Base-by-base conservation (phyloP, 495 filamentous ascomycete genomes). In the Penicillium tannophilum region DNA sequence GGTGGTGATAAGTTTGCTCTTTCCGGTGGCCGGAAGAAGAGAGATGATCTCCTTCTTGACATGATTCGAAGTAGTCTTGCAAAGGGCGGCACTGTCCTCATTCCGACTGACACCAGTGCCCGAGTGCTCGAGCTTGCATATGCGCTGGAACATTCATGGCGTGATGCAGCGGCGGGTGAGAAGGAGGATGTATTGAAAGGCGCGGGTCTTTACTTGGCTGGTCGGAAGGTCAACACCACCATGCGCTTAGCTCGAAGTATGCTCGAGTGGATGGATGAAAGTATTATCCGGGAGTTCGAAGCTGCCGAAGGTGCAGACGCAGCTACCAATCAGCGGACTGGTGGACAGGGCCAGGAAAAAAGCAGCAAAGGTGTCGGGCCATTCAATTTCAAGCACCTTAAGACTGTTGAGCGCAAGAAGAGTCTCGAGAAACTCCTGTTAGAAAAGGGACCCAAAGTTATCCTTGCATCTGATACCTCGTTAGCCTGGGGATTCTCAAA, bases 241-340 rank as follows among this genome's bases (percentile, higher is more conserved):
- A 91, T 96, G 87, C 79, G 88, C 55, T 87, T 96, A 54, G 90
- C 93, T 16, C 83, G 92, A 60, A 97, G 93, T 69, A 96, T 98
- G 92, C 75, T 98, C 54, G 94, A 99, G 70, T 99, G 94, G 94
- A 98, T 97, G 92, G 92, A 97, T 65, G 92, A 97, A 63, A 88
- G 83, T 49, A 92, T 99, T 50, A 84, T 96, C 52, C 84, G 88
- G 48, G 92, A 97, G 61, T 95, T 97, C 56, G 95, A 99, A 72
- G 86, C 88, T 2, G 86, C 88, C 2, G 88, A 84, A 56, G 74
- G 77, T 51, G 73, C 66, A 20, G 79, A 82, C 61, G 69, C 65
- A 19, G 71, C 72, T 16, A 77, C 77, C 57, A 77, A 77, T 43
- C 76, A 78, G 62, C 63, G 63, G 7, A 53, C 69, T 35, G 68